phyloP scores from a whole-genome alignment of 2,329 filamentous ascomycete species.

The Colletotrichum liaoningense region DNA sequence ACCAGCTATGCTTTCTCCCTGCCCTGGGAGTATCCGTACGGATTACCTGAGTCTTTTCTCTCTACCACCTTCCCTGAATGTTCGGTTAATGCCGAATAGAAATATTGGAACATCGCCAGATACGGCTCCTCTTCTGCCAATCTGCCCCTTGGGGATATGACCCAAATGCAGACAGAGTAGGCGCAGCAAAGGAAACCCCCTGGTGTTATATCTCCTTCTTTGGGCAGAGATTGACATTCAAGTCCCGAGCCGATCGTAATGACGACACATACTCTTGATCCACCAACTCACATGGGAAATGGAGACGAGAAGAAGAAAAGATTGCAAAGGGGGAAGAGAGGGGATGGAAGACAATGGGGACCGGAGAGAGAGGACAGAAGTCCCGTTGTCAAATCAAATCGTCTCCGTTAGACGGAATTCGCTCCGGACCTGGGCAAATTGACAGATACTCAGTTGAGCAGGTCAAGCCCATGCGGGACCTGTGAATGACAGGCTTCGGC shows the following conservation, averaged over 20 bases:
- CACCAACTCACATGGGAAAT: constrained; percentile 1
- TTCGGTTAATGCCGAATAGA: constrained; percentile 27
- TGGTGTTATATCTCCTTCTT: background rate
- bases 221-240: constrained; percentile 2
- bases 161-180: background rate
- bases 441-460: background rate
- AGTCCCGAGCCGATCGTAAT: constrained; percentile 34
- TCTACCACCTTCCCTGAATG: background rate
- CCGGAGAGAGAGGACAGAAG: background rate
- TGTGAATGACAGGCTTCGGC: too few relatives aligned
- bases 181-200: background rate
- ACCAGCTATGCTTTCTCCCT: background rate
- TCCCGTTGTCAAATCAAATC: background rate
- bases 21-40: too few relatives aligned
- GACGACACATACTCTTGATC: constrained; percentile 17
- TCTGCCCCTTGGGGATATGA: too few relatives aligned
- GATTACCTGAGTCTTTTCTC: background rate
- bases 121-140: background rate
- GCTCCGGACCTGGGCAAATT: background rate
- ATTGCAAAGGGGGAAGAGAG: background rate
- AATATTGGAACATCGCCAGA: background rate
- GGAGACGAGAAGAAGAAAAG: background rate
- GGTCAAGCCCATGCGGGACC: too few relatives aligned
- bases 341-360: too few relatives aligned
- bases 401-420: background rate